Base-by-base conservation (phyloP, 2,329 filamentous ascomycete species). In the Ceratocystis ficicola region DNA sequence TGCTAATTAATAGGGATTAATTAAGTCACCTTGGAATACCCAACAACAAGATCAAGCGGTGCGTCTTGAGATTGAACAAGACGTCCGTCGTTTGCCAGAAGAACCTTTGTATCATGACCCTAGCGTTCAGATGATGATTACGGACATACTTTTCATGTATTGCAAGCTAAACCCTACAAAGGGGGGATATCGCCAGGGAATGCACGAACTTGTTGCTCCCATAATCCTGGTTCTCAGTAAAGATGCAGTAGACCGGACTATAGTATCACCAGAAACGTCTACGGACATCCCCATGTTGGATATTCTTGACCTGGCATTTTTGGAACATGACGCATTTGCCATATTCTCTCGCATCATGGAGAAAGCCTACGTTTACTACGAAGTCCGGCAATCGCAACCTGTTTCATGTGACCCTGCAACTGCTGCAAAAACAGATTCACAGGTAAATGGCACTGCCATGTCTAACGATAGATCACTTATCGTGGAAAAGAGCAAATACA, bases 141-240 rank as follows among this genome's bases (percentile, higher is more conserved):
- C 95, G 41, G 89, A 99, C 72, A 86, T 96, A 41, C 79, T 99
- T 44, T 99, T 97, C 75, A 83, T 99, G 70, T 97, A 92, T 76
- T 94, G 91, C 77, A 97, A 96, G 75, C 82, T 95, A 64, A 90
- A 97, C 72, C 90, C 90, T 1, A 85, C 87, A 70, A 81, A 90
- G 65, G 90, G 90, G 17, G 91, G 85, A 20, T 99, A 99, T 73
- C 85, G 94, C n/a, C 94, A 99, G 77, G 94, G 94, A 10, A 99
- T 99, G 93, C 94, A 99, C 73, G 94, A 99, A 76, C 79, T 99
- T 55, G 80, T 97, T 15, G 94, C 94, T 0, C 92, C 94, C 0
- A 85, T 99, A 46, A 78, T 96, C 5, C 90, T 90, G 81, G 88
- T 90, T 1, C 78, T 97, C 5, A 85, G 92, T 70, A 81, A 86